phyloP scores from a whole-genome alignment of 305 asterid genomes.

The Fraxinus albicans region DNA sequence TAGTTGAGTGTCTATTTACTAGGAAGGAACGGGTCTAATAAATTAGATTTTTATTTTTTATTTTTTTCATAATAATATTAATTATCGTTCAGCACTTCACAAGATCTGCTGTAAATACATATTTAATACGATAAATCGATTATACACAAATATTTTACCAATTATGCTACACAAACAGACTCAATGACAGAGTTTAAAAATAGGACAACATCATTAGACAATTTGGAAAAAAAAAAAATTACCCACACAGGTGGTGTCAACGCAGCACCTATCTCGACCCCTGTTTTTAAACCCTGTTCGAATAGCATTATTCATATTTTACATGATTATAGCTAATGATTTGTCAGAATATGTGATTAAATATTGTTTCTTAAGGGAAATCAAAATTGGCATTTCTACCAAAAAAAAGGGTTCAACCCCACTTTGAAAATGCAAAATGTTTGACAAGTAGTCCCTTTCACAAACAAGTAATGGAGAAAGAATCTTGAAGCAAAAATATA shows the following conservation, averaged over 20 bases:
- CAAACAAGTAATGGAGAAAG: neutral
- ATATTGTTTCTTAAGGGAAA: neutral
- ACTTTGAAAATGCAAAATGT: neutral
- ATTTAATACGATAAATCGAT: neutral
- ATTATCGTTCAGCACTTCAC: neutral
- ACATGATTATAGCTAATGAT: neutral
- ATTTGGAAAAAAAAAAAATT: too few relatives aligned
- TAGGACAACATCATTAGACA: too few relatives aligned
- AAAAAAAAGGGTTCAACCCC: neutral
- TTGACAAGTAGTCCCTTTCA: neutral
- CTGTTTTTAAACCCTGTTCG: too few relatives aligned
- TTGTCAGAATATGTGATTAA: neutral
- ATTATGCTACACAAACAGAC: too few relatives aligned
- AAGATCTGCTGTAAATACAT: neutral
- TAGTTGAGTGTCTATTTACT: neutral
- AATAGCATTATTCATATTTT: neutral
- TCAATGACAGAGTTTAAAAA: too few relatives aligned
- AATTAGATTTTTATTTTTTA: neutral
- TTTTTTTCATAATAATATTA: neutral
- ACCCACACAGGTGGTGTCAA: too few relatives aligned
- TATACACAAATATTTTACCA: neutral
- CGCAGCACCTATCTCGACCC: too few relatives aligned
- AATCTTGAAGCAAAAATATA: slow-evolving; percentile 18
- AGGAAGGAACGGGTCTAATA: neutral
- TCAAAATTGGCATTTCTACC: neutral